Conservation (phyloP, 2,329 filamentous ascomycete genomes). For the Talaromyces sp. region DNA sequence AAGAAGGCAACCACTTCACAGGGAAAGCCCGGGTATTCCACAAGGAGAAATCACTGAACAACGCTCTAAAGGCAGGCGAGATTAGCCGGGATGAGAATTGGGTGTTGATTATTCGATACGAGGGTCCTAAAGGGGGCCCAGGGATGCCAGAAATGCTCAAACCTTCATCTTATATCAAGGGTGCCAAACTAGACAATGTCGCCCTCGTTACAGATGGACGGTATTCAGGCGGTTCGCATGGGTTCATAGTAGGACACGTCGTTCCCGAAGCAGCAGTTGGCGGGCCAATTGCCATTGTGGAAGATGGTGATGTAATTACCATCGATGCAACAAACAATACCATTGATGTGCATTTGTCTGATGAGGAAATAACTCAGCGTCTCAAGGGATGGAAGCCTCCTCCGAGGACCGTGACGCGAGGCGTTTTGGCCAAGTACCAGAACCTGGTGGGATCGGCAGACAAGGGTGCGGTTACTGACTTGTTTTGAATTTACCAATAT, state of each 20-base stretch:
- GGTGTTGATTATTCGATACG: slow-evolving; percentile 70
- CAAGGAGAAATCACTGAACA: slow-evolving; percentile 64
- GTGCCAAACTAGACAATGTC: slow-evolving; percentile 66
- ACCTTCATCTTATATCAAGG: slow-evolving; percentile 68
- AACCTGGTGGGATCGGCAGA: no score
- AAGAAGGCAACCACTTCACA: slow-evolving; percentile 64
- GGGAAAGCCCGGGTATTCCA: slow-evolving; percentile 69
- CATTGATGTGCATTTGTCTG: slow-evolving; percentile 61
- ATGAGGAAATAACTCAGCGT: slow-evolving; percentile 59
- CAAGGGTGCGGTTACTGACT: no score
- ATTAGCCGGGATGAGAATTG: slow-evolving; percentile 74
- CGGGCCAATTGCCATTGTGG: slow-evolving; percentile 75
- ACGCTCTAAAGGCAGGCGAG: slow-evolving; percentile 61
- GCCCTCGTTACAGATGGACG: slow-evolving; percentile 68
- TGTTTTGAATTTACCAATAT: no score
- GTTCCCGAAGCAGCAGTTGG: slow-evolving; percentile 83
- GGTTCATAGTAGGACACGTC: slow-evolving; percentile 82
- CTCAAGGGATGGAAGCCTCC: slow-evolving; percentile 53
- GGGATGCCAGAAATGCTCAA: slow-evolving; percentile 75
- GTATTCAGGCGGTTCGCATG: slow-evolving; percentile 67
- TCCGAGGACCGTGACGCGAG: no score
- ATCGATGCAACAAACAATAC: slow-evolving; percentile 74
- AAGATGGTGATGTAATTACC: slow-evolving; percentile 72
- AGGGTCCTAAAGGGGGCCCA: slow-evolving; percentile 68
- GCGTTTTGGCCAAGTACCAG: no score